A percentile compares a stretch with the other conserved stretches of the same genome.
phyloP scores from a whole-genome alignment of 139 green algal species.

The Mesostigma viride region DNA sequence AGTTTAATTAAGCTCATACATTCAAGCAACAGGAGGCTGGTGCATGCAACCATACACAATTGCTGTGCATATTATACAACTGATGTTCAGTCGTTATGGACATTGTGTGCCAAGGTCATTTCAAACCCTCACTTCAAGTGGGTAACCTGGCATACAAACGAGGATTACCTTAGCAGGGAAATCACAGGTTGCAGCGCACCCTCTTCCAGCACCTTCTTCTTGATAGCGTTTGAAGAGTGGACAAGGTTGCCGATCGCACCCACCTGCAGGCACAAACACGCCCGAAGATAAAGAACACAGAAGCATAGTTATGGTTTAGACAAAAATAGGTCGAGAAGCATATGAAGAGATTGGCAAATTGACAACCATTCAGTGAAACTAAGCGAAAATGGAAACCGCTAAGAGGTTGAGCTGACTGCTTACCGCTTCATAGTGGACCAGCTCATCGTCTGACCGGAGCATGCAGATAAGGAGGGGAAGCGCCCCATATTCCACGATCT shows the following conservation, averaged over 20 bases:
- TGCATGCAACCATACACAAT: no score
- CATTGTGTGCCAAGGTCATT: no score
- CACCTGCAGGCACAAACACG: conserved; percentile 40
- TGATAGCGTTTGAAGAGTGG: conserved; percentile 72
- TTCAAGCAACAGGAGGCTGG: no score
- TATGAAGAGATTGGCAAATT: neutral
- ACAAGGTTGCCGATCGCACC: conserved; percentile 97
- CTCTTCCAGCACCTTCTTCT: conserved; percentile 60
- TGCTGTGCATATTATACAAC: no score
- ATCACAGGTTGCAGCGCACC: conserved; percentile 96
- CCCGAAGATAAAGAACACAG: no score
- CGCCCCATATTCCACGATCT: conserved; percentile 82
- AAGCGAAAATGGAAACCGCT: neutral
- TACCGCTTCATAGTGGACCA: conserved; percentile 90
- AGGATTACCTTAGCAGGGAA: conserved; percentile 44
- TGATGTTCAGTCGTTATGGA: no score
- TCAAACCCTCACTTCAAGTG: no score
- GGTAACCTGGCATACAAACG: no score
- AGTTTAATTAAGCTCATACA: no score
- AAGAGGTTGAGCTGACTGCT: neutral
- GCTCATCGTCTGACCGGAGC: conserved; percentile 75
- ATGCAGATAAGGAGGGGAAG: conserved; percentile 89
- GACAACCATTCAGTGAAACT: neutral
- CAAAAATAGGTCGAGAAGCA: no score
- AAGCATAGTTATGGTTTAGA: no score